Percentiles rank a stretch among this genome's conserved stretches.
phyloP scores from a whole-genome alignment of 192 early-diverging fungal genomes.

The Chytriomyces hyalinus region DNA sequence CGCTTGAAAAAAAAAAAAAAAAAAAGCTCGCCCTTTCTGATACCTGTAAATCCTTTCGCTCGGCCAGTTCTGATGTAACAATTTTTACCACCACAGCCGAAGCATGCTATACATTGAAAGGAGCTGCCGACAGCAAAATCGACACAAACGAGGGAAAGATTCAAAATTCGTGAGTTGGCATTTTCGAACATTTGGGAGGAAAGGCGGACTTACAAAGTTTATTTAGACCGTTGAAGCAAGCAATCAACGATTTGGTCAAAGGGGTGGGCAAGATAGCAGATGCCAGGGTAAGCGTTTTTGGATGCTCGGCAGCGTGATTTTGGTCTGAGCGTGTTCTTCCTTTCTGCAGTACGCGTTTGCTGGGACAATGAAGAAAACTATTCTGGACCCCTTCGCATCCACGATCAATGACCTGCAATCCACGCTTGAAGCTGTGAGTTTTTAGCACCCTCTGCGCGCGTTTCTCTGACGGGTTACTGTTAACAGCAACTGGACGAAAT shows the following conservation, averaged over 20 bases:
- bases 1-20: too few relatives aligned
- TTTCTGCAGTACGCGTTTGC: constrained; percentile 40
- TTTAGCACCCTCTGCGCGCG: background rate
- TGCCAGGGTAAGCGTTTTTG: constrained; percentile 31
- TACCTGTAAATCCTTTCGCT: too few relatives aligned
- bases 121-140: constrained; percentile 19
- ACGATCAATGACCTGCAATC: constrained; percentile 40
- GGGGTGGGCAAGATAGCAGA: constrained; percentile 42
- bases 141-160: constrained; percentile 7
- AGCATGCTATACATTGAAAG: constrained; percentile 24
- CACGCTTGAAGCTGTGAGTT: constrained; percentile 25
- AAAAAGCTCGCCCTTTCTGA: too few relatives aligned
- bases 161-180: constrained; percentile 23
- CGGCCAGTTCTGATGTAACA: background rate
- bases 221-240: constrained; percentile 37
- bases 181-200: background rate
- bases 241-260: constrained; percentile 44
- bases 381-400: constrained; percentile 37
- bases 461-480: background rate
- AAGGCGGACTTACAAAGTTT: background rate
- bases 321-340: background rate
- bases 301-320: background rate
- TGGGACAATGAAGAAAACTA: constrained; percentile 42
- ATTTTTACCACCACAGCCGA: constrained; percentile 18
- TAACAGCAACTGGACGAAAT: constrained; percentile 37